Conservation (phyloP, 148 eudicot genomes). For the Chenopodium quinoa region DNA sequence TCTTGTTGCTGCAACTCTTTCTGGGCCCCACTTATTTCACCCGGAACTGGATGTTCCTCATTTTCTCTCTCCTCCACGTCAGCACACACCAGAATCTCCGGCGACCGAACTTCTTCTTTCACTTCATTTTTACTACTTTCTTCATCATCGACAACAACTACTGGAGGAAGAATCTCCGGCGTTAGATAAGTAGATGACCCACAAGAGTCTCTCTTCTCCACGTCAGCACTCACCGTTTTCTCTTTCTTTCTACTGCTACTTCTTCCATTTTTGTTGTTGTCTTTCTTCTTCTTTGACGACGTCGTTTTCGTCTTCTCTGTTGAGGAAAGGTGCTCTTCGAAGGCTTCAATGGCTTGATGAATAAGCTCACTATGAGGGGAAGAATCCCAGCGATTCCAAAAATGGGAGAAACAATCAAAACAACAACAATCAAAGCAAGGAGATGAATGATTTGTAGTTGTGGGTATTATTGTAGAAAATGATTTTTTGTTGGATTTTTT, state of each 20-base stretch:
- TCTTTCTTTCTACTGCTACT: conserved; percentile 24
- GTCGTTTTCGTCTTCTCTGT: conserved; percentile 28
- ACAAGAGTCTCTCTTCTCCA: background rate
- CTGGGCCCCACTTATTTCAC: conserved; percentile 7
- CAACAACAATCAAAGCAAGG: conserved; percentile 63
- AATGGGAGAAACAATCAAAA: conserved; percentile 61
- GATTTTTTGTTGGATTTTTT: conserved; percentile 3
- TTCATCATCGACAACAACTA: background rate
- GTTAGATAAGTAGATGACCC: too few relatives aligned
- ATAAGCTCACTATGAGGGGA: conserved; percentile 65
- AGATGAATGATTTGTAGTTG: conserved; percentile 26
- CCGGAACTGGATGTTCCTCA: background rate
- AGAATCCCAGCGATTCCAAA: conserved; percentile 71
- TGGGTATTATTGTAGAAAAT: background rate
- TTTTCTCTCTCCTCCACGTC: conserved; percentile 25
- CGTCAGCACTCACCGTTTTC: background rate
- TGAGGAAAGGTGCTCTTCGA: conserved; percentile 48
- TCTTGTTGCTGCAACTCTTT: conserved; percentile 15
- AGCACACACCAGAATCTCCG: conserved; percentile 5
- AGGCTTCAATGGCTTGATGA: conserved; percentile 71
- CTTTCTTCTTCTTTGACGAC: background rate
- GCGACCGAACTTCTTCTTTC: conserved; percentile 2
- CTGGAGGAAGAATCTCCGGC: background rate
- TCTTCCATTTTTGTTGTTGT: conserved; percentile 20
- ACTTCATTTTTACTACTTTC: background rate